Evolutionary conservation across 1,139 yeast species (phyloP), one percentile per base, ranked within the genome.

Genomic region (Kodamaea ohmeri): DNA sequence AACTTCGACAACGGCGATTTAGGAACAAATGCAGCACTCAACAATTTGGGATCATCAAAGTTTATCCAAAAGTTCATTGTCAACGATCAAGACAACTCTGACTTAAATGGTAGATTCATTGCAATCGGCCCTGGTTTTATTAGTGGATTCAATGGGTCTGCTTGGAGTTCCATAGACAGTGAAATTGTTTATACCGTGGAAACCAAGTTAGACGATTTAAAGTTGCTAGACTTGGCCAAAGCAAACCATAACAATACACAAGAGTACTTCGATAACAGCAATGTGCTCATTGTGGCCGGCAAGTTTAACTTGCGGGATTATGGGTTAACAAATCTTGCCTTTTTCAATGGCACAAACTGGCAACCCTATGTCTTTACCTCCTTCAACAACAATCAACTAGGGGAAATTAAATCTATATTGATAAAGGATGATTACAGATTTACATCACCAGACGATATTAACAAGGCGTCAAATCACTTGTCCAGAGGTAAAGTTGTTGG

Each of bases 401-500:
- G 76, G 9, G 44, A 44, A 1, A 51, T 71, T 6, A 53, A 57
- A 35, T 52, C 70, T 1, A 51, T 71, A 8, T 57, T 70, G 39
- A 53, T 69, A 3, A 56, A 67, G 42, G 76, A 71, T 45, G 47
- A 59, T 9, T 65, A 51, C 41, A 54, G 67, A 41, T 62, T 63
- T 43, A 66, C 59, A 39, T 69, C 76, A 0, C 65, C 71, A 3
- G 55, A 60, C 31, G 73, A 65, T 44, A 46, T 69, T 21, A 49
- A 44, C 33, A 45, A 40, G 12, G 44, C 40, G 17, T 44, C 49
- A 9, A 53, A 51, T 15, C 43, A 50, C 3, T 49, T 70, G 44
- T 65, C 72, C 3, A 51, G 47, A 20, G 97, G 97, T 1, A 87
- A 81, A 56, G 89, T 90, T 14, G 95, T 89, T 6, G 83, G 96